Conservation (phyloP, 2,329 filamentous ascomycete genomes). For the Sporothrix pallida region DNA sequence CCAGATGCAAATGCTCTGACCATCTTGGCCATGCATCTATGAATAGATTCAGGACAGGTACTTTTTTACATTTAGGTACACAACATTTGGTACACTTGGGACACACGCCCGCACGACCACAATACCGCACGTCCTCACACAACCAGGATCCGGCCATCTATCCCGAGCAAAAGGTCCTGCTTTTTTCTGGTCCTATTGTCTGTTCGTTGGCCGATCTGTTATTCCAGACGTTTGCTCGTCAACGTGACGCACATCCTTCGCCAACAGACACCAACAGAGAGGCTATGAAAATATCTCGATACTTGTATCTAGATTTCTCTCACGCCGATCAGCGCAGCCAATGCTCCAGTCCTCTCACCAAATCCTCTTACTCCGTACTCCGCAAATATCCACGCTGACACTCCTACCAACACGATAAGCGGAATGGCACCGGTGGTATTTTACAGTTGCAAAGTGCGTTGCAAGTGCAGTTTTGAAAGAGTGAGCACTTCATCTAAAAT, state of each 20-base stretch:
- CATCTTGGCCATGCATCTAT: neutral
- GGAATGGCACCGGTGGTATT: conserved; percentile 16
- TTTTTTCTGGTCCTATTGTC: conserved; percentile 13
- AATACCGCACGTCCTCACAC: neutral
- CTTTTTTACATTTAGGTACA: neutral
- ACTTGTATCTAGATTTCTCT: neutral
- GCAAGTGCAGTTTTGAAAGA: conserved; percentile 3
- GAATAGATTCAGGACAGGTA: neutral
- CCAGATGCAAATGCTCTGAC: neutral
- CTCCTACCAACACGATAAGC: conserved; percentile 6
- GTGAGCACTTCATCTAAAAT: neutral
- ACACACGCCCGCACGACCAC: conserved; percentile 6
- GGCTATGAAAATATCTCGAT: neutral
- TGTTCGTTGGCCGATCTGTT: conserved; percentile 24
- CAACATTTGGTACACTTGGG: neutral
- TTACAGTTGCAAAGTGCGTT: neutral
- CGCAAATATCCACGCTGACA: neutral
- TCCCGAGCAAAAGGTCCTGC: conserved; percentile 17
- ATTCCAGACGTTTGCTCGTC: conserved; percentile 7
- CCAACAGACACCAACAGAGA: no score
- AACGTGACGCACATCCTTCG: neutral
- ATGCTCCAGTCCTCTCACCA: neutral
- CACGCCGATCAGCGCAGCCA: neutral
- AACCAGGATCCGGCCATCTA: neutral
- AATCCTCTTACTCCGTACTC: neutral